phyloP scores from a whole-genome alignment of 2,329 filamentous ascomycete genomes.

The Fusarium drepaniforme region DNA sequence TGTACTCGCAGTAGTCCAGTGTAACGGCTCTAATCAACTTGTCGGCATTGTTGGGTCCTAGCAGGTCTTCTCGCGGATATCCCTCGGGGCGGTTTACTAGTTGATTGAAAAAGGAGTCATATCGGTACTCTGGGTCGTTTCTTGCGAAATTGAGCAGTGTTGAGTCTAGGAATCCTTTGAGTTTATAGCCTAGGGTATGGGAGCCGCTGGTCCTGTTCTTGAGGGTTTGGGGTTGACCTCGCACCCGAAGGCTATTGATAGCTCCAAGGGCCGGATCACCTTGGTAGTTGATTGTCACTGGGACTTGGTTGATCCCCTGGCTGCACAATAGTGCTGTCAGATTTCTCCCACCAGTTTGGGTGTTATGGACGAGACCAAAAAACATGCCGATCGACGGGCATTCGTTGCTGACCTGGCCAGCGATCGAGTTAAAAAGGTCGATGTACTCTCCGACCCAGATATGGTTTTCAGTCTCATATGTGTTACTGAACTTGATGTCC shows the following conservation, averaged over 20 bases:
- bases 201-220: neutral
- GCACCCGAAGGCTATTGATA: neutral
- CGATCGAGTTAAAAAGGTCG: neutral
- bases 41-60: neutral
- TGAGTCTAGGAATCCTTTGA: neutral
- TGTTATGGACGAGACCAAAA: neutral
- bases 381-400: conserved; percentile 9
- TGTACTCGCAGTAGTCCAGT: neutral
- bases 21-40: neutral
- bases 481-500: neutral
- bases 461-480: neutral
- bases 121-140: neutral
- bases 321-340: conserved; percentile 5
- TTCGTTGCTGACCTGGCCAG: neutral
- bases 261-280: neutral
- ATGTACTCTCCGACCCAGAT: neutral
- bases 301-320: neutral
- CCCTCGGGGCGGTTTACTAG: neutral
- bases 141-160: neutral
- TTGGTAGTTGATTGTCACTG: neutral
- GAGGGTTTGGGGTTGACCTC: neutral
- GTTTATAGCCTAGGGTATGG: neutral
- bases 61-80: neutral
- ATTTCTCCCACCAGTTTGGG: neutral
- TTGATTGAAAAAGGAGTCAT: neutral